Base-by-base conservation (phyloP, 331 rosid species). In the Quercus lobata region DNA sequence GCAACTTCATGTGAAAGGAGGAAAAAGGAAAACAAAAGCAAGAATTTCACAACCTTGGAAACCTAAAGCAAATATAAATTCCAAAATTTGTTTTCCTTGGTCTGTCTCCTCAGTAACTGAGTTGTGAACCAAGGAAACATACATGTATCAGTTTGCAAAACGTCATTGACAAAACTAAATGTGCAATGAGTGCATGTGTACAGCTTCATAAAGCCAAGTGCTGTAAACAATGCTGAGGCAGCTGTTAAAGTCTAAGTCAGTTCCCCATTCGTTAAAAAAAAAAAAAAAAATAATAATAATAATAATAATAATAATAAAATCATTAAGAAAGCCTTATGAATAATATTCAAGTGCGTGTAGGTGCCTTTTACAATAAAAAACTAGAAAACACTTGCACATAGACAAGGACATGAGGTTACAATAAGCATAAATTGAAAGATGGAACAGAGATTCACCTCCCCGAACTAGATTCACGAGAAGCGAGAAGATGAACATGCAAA, bases 401-500 rank as follows among this genome's bases (percentile, higher is more conserved):
- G 69, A 71, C 7, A 80, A 70, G 76, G 56, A 76, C 56, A 74
- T 1, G 14, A 30, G 14, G 17, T 27, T 65, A 57, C 65, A 57
- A 79, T 54, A 82, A 78, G 49, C 71, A 44, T 22, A 74, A 76
- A 72, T 35, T 57, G 73, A 77, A 80, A 2, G 2, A 15, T 72
- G 56, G 71, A 77, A 83, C 19, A 71, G 72, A 78, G 29, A 79
- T 54, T 81, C 79, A 93, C 99, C 99, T 93, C 74, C 90, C 94
- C 0, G 93, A 86, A 81, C 91, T 83, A 81, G 97, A 88, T 83
- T 87, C 96, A 29, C 96, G 96, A 79, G 99, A 93, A 76, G 98
- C 93, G 77, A 93, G 98, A 84, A 95, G 62, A 88, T 95, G 98
- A 72, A 91, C 88, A 61, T 91, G 99, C 76, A 95, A 82, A 82